Conservation (phyloP, 176 grass and related monocot genomes). For the Carex littledalei region DNA sequence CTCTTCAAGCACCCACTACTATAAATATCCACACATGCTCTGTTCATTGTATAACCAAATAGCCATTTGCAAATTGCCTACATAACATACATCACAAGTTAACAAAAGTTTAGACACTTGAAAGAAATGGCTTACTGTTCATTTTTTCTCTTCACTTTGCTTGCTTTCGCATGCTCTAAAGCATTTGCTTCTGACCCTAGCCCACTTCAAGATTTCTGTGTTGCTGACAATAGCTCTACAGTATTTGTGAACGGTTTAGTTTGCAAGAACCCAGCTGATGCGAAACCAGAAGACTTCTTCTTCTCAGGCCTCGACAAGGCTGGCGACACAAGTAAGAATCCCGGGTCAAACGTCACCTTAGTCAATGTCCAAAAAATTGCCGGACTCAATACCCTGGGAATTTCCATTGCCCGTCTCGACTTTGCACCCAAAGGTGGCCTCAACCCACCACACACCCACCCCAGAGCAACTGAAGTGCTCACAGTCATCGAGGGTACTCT, state of each 20-base stretch:
- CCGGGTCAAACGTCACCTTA: background rate
- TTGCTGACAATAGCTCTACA: background rate
- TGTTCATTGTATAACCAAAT: background rate
- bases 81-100: background rate
- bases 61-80: background rate
- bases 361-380: background rate
- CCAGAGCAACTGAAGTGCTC: conserved; percentile 4
- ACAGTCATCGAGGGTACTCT: background rate
- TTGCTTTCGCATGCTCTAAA: background rate
- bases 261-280: background rate
- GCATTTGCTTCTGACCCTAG: conserved; percentile 40
- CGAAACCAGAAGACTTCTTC: background rate
- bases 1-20: background rate
- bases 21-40: background rate
- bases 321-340: background rate
- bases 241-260: background rate
- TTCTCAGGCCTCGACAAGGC: background rate
- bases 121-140: background rate
- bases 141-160: background rate
- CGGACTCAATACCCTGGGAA: background rate
- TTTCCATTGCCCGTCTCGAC: background rate
- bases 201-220: conserved; percentile 48
- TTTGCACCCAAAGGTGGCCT: background rate
- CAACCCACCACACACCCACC: conserved; percentile 4
- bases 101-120: background rate